Percentiles rank a stretch among this genome's conserved stretches.
These are phyloP conservation scores for Phytophthora hybrid DNA, from an alignment of 352 stramenopile species.

Conservation along the genomic window DNA sequence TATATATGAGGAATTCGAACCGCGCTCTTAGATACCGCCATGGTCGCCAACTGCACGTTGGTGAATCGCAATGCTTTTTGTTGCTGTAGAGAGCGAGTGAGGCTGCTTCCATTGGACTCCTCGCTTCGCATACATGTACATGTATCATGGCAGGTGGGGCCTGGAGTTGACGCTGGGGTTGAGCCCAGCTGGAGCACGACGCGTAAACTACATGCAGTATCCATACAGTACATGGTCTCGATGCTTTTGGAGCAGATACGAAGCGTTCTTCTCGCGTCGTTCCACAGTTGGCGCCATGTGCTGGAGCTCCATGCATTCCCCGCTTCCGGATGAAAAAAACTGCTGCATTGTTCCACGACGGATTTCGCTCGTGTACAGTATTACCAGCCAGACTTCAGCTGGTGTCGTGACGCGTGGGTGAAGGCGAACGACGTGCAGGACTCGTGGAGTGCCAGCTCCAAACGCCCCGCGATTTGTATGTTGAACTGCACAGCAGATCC, in stretches of 20 bases:
- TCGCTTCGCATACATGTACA: background rate
- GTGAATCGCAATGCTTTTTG: background rate
- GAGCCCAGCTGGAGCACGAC: background rate
- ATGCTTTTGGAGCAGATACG: background rate
- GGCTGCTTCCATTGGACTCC: background rate
- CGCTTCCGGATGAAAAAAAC: background rate
- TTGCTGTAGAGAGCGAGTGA: background rate
- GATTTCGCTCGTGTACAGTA: background rate
- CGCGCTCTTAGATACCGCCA: no score
- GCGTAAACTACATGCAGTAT: background rate
- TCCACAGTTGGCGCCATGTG: background rate
- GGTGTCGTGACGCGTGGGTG: background rate
- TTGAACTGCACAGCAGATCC: constrained; percentile 23
- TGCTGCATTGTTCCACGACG: background rate
- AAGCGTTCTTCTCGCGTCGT: background rate
- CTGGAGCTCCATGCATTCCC: background rate
- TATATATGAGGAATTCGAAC: background rate
- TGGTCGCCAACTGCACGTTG: background rate
- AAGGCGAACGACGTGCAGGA: background rate
- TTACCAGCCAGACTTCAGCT: background rate
- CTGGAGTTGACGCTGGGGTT: background rate
- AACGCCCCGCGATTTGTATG: constrained; percentile 1
- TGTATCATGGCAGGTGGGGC: background rate
- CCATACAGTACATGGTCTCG: background rate
- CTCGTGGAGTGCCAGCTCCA: background rate